Conservation (phyloP, 495 filamentous ascomycete species). For the Tuber magnatum region DNA sequence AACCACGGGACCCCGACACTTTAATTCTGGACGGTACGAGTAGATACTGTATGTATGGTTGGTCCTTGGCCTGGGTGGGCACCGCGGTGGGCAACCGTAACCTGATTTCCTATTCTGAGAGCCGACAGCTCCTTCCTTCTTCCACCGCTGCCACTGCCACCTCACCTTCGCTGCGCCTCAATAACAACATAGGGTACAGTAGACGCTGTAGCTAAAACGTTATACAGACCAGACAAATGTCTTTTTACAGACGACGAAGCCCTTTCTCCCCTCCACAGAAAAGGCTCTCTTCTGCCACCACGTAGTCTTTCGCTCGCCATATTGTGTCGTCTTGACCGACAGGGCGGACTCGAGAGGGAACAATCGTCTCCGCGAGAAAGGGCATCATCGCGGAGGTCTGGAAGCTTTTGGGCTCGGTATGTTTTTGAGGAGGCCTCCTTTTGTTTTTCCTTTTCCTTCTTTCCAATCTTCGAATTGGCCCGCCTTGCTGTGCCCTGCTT, state of each 20-base stretch:
- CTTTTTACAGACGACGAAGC: background rate
- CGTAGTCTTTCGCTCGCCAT: background rate
- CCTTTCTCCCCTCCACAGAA: background rate
- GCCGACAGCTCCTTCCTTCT: background rate
- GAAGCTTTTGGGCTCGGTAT: background rate
- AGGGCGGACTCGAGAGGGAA: background rate
- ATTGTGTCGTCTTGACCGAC: background rate
- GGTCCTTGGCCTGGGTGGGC: background rate
- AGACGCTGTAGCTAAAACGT: background rate
- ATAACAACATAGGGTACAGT: background rate
- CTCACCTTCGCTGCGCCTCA: constrained; percentile 1
- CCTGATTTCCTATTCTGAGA: background rate
- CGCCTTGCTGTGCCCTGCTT: background rate
- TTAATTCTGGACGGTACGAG: no score
- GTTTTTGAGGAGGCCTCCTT: background rate
- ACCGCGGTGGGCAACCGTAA: background rate
- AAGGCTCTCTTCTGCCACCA: background rate
- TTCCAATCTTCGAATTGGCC: background rate
- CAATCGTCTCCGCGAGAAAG: background rate
- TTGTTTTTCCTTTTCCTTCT: background rate
- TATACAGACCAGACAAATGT: background rate
- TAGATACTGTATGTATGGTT: background rate
- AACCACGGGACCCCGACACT: background rate
- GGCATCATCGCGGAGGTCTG: background rate
- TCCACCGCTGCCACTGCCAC: constrained; percentile 1